phyloP scores from a whole-genome alignment of 768 basidiomycete species.

The Pleurotus salmoneostramineus region DNA sequence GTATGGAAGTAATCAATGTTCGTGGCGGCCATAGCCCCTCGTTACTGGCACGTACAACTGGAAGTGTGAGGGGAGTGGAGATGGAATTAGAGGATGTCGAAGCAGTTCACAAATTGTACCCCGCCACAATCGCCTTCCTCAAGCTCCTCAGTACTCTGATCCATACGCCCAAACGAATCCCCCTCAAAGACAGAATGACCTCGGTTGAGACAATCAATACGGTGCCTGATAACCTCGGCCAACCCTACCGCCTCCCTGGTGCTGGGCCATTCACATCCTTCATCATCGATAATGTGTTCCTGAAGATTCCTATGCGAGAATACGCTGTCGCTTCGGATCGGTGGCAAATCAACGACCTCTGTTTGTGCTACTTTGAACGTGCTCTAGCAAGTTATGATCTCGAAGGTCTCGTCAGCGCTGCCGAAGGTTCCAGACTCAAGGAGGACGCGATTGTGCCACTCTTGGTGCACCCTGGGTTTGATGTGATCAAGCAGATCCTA shows the following conservation, averaged over 20 bases:
- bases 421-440: conserved; percentile 49
- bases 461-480: conserved; percentile 82
- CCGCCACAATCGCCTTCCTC: conserved; percentile 86
- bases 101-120: conserved; percentile 71
- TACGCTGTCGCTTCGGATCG: conserved; percentile 72
- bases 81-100: conserved; percentile 89
- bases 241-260: conserved; percentile 76
- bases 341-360: conserved; percentile 85
- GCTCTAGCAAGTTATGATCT: conserved; percentile 80
- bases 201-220: conserved; percentile 66
- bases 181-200: conserved; percentile 52
- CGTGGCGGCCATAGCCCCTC: conserved; percentile 37
- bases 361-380: conserved; percentile 82
- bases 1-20: conserved; percentile 78
- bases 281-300: conserved; percentile 86
- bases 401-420: conserved; percentile 58
- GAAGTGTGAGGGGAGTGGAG: conserved; percentile 74
- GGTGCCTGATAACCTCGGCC: conserved; percentile 76
- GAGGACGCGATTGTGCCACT: conserved; percentile 51
- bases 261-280: conserved; percentile 82
- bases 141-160: conserved; percentile 78
- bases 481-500: conserved; percentile 76
- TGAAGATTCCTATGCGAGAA: conserved; percentile 69
- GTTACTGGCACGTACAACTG: conserved; percentile 25
- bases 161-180: conserved; percentile 74